Percentiles rank a stretch among this genome's conserved stretches.
phyloP scores from a whole-genome alignment of 257 asterid species.

The Petunia secreta region DNA sequence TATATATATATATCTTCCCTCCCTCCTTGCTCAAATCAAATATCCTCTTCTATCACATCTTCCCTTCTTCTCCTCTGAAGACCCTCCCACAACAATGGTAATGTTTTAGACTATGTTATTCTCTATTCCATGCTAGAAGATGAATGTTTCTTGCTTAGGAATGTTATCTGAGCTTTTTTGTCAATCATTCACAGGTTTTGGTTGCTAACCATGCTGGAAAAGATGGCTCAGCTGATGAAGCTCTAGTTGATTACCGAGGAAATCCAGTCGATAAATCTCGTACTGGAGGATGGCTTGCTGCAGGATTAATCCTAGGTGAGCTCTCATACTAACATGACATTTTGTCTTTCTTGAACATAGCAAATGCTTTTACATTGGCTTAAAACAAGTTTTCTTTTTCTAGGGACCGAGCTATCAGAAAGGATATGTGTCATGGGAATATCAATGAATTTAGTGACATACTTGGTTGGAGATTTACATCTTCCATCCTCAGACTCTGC shows the following conservation, averaged over 20 bases:
- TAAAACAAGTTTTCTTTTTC: background rate
- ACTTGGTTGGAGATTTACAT: constrained; percentile 72
- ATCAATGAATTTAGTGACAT: constrained; percentile 84
- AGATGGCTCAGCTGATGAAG: constrained; percentile 46
- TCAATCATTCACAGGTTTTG: constrained; percentile 49
- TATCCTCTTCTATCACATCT: background rate
- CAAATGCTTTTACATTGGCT: background rate
- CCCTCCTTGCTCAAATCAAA: background rate
- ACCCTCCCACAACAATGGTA: background rate
- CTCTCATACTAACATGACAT: too few species aligned
- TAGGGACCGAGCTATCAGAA: constrained; percentile 86
- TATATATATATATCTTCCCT: constrained; percentile 2
- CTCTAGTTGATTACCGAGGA: constrained; percentile 66
- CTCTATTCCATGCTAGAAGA: background rate
- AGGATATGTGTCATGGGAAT: constrained; percentile 90
- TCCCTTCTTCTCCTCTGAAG: background rate
- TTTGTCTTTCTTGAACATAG: background rate
- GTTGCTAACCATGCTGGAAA: constrained; percentile 37
- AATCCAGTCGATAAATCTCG: constrained; percentile 73
- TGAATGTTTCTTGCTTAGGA: background rate
- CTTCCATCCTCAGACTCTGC: constrained; percentile 78
- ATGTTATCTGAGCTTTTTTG: background rate
- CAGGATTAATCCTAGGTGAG: constrained; percentile 81
- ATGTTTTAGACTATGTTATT: background rate
- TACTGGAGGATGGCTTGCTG: constrained; percentile 92